phyloP scores from a whole-genome alignment of 177 flowering plant genomes.

The Telopea speciosissima region DNA sequence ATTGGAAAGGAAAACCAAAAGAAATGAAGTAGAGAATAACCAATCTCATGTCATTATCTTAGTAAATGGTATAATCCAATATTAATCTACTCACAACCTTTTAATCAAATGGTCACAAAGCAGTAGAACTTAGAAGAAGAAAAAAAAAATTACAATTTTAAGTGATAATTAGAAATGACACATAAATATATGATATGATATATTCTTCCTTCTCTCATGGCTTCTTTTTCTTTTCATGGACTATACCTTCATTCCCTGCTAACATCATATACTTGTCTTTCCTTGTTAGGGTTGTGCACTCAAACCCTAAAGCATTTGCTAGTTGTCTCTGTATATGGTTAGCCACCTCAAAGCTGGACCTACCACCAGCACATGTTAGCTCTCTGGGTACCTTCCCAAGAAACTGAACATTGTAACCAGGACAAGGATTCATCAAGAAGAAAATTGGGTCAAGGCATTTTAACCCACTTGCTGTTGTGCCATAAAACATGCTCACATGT shows the following conservation, averaged over 20 bases:
- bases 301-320: constrained; percentile 73
- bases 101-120: no score
- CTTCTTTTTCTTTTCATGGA: constrained; percentile 20
- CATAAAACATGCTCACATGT: constrained; percentile 68
- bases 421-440: constrained; percentile 81
- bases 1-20: background rate
- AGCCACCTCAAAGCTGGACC: constrained; percentile 65
- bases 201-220: no score
- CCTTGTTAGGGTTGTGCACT: constrained; percentile 79
- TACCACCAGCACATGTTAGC: constrained; percentile 62
- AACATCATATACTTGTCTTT: constrained; percentile 86
- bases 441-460: constrained; percentile 79
- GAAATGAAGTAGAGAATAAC: no score
- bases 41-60: background rate
- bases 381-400: constrained; percentile 56
- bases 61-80: background rate
- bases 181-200: no score
- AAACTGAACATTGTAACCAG: constrained; percentile 39
- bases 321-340: constrained; percentile 57
- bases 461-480: constrained; percentile 76
- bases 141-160: no score
- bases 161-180: no score
- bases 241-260: constrained; percentile 87
- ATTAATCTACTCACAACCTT: background rate
- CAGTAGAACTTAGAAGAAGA: no score